Percentiles rank a stretch among this genome's conserved stretches.
Evolutionary conservation across 75 land plant genomes (phyloP).

Genomic region (Pseudotsuga menziesii): DNA sequence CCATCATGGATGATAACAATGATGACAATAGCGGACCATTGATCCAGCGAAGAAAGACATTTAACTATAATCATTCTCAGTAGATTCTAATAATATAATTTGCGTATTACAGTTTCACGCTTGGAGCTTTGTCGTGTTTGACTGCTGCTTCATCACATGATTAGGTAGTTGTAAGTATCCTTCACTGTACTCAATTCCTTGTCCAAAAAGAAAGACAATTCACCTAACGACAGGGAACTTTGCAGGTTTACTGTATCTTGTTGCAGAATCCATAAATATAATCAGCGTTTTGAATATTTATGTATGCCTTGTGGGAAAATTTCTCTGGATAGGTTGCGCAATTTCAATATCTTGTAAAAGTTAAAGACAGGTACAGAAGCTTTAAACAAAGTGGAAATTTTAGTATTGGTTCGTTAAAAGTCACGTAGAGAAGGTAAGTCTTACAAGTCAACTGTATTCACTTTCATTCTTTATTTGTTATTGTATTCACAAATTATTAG

Average conservation of each 20-base stretch:
- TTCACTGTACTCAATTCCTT: background rate
- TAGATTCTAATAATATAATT: too few species aligned
- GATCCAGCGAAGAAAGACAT: too few species aligned
- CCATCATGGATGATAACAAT: too few species aligned
- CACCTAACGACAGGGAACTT: conserved; percentile 2
- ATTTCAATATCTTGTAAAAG: background rate
- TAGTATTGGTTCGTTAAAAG: background rate
- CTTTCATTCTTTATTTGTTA: background rate
- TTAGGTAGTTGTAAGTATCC: conserved; percentile 4
- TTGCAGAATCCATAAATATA: background rate
- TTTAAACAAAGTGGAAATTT: background rate
- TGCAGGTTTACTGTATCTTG: background rate
- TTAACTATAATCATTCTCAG: too few species aligned
- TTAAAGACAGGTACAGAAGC: background rate
- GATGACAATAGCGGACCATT: too few species aligned
- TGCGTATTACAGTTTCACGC: too few species aligned
- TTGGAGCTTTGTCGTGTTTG: too few species aligned
- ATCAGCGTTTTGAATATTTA: background rate
- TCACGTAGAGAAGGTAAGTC: conserved; percentile 8
- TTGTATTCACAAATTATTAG: background rate
- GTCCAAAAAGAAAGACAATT: conserved; percentile 2
- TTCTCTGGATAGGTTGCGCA: background rate
- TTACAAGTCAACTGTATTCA: background rate
- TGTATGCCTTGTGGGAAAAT: background rate
- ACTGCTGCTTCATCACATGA: background rate